These are phyloP conservation scores for Crithidia brevicula DNA, from an alignment of 208 protist genomes.

Conservation along the genomic window DNA sequence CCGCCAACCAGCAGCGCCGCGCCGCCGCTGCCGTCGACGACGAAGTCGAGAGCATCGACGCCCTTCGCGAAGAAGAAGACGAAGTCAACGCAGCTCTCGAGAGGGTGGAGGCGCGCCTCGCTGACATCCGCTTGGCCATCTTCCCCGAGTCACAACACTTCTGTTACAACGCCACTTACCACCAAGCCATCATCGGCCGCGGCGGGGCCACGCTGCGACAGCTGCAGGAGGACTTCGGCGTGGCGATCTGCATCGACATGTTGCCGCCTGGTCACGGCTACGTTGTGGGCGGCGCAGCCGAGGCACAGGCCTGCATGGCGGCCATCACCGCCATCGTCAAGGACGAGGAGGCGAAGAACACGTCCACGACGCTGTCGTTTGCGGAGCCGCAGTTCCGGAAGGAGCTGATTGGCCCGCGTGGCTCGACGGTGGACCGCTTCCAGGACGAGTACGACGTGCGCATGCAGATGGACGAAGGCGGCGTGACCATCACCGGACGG, in stretches of 20 bases:
- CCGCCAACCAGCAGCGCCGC: conserved; percentile 8
- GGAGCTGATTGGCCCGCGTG: conserved; percentile 46
- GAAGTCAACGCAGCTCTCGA: conserved; percentile 9
- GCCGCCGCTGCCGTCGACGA: background rate
- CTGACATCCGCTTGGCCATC: conserved; percentile 14
- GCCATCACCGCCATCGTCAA: conserved; percentile 46
- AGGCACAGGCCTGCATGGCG: conserved; percentile 29
- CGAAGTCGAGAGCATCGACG: conserved; percentile 18
- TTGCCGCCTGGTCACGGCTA: conserved; percentile 32
- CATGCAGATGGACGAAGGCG: conserved; percentile 30
- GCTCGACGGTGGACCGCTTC: conserved; percentile 42
- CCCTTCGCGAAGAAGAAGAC: background rate
- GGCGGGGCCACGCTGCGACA: conserved; percentile 55
- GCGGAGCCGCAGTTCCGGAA: conserved; percentile 29
- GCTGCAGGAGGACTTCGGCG: conserved; percentile 67
- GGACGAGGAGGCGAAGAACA: conserved; percentile 27
- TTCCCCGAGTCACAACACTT: conserved; percentile 36
- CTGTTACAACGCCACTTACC: conserved; percentile 31
- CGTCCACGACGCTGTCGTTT: conserved; percentile 12
- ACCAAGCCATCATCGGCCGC: conserved; percentile 40
- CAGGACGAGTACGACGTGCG: conserved; percentile 50
- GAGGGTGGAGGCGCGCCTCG: conserved; percentile 25
- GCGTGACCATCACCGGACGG: conserved; percentile 29
- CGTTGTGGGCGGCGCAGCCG: conserved; percentile 34
- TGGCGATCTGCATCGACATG: conserved; percentile 52